Evolutionary conservation across 2,329 filamentous ascomycete genomes (phyloP), one percentile per base, ranked within the genome.

Genomic region (Microcera coccophila): DNA sequence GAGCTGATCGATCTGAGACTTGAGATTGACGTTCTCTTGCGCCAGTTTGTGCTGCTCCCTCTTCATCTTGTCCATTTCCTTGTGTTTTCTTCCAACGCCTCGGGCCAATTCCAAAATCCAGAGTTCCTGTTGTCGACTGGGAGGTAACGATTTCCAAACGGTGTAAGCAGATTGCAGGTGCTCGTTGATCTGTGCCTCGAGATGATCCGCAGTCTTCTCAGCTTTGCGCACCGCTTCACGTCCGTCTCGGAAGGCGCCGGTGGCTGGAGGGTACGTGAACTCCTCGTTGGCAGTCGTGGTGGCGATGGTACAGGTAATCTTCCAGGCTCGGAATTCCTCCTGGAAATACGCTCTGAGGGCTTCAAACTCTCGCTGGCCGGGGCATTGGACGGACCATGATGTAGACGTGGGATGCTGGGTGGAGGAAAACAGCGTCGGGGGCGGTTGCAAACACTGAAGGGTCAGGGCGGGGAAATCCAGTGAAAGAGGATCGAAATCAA

Each of bases 401-500:
- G 83, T 80, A 16, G 80, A 74, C 0, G 85, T 88, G 2, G 89
- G 74, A 57, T 94, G 85, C 21, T 90, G 88, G 5, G 84, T 87
- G 1, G 84, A 79, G 9, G 87, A 85, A 68, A 90, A 91, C 5
- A 96, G 73, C 1, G 88, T 93, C 4, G 87, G 83, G 3, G 90
- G 89, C 9, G 87, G 76, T 26, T 85, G 81, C 1, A 97, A 79
- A 52, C 91, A 84, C 50, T 85, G 87, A 10, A 96, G 78, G 26
- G 85, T 89, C 31, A 97, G 76, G 5, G 86, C 83, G 5, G 90
- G 89, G 58, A 95, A 96, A 46, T 89, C 89, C 62, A 95, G 81
- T 4, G 85, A 76, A 47, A 90, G 79, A 24, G 91, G 85, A 53
- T 96, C 87, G 67, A 95, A 94, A 52, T 91, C 86, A 55, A 84